These are phyloP conservation scores for Venturiaceae sp. DNA, from an alignment of 2,329 filamentous ascomycete species.

Conservation along the genomic window DNA sequence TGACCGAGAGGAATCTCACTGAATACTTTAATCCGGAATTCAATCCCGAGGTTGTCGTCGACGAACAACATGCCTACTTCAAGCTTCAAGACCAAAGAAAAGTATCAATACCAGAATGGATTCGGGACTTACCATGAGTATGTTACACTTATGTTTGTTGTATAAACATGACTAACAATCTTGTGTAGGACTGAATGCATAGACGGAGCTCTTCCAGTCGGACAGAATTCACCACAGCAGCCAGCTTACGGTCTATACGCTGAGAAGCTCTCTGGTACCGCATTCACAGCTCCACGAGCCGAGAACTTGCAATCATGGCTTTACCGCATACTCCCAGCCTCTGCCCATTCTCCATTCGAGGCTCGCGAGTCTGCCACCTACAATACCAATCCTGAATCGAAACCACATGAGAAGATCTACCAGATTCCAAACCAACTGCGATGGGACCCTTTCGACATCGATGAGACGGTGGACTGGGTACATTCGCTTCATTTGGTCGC, in stretches of 20 bases:
- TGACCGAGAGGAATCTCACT: constrained; percentile 19
- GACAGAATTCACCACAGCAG: constrained; percentile 74
- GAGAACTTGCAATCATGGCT: constrained; percentile 51
- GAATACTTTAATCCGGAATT: constrained; percentile 20
- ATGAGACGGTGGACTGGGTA: constrained; percentile 55
- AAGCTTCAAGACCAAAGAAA: constrained; percentile 52
- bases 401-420: constrained; percentile 32
- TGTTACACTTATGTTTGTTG: constrained; percentile 19
- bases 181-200: constrained; percentile 62
- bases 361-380: constrained; percentile 37
- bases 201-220: constrained; percentile 62
- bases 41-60: constrained; percentile 11
- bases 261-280: constrained; percentile 56
- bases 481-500: constrained; percentile 53
- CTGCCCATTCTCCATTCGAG: constrained; percentile 47
- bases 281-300: constrained; percentile 47
- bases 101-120: constrained; percentile 70
- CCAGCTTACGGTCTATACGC: constrained; percentile 70
- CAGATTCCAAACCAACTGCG: constrained; percentile 13
- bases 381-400: constrained; percentile 40
- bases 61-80: constrained; percentile 51
- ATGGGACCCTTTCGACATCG: constrained; percentile 13
- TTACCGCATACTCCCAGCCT: constrained; percentile 46
- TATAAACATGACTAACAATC: background rate
- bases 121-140: constrained; percentile 72